Evolutionary conservation across 83 land plant species (phyloP).

Genomic region (Larix sibirica): DNA sequence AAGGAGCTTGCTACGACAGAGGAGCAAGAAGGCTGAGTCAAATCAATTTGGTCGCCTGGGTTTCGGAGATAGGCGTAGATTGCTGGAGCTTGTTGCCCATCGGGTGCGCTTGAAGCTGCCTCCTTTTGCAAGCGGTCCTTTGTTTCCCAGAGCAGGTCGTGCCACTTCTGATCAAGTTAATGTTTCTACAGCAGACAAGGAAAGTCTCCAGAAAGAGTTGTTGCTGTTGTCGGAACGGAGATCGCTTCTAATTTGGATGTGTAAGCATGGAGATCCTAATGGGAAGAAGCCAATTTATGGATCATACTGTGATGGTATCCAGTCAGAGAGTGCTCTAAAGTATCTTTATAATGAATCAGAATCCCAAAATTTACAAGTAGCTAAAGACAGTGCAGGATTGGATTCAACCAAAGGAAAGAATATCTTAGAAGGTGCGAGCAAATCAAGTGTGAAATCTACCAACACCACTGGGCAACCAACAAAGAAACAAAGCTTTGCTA

Average conservation of each 20-base stretch:
- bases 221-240: constrained; percentile 37
- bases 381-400: constrained; percentile 16
- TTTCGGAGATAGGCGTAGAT: constrained; percentile 79
- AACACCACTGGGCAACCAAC: background rate
- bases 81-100: constrained; percentile 68
- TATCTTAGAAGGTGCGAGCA: background rate
- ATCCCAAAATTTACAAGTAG: background rate
- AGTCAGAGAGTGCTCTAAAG: constrained; percentile 19
- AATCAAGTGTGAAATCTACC: background rate
- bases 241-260: constrained; percentile 36
- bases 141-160: constrained; percentile 45
- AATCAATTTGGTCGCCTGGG: constrained; percentile 60
- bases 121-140: constrained; percentile 38
- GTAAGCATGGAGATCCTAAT: constrained; percentile 30
- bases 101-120: constrained; percentile 51
- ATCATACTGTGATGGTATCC: constrained; percentile 21
- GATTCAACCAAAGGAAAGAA: constrained; percentile 15
- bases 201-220: constrained; percentile 13
- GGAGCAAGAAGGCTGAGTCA: background rate
- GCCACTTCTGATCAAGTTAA: constrained; percentile 19
- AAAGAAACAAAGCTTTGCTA: constrained; percentile 50
- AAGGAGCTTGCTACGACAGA: background rate
- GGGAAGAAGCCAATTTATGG: constrained; percentile 19
- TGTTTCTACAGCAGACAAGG: constrained; percentile 14
- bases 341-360: constrained; percentile 15